Evolutionary conservation across 345 rosid genomes (phyloP), one percentile per base, ranked within the genome.

Genomic region (Populus davidiana): DNA sequence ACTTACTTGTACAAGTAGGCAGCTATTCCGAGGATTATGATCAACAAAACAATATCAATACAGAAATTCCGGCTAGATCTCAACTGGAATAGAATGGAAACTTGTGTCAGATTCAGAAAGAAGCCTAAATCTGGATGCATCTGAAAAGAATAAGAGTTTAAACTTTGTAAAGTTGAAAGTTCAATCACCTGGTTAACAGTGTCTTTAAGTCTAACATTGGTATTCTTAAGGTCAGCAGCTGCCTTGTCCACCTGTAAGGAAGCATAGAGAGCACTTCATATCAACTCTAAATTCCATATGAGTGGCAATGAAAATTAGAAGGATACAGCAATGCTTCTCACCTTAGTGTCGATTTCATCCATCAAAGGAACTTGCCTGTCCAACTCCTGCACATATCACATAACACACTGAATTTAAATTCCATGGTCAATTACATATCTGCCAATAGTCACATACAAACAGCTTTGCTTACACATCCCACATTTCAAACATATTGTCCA

Each of bases 341-440:
- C 98, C 97, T 95, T 95, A 65, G 93, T 52, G 86, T 96, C 99
- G 74, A 96, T 96, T 87, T 96, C 99, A 82, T 96, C 99, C 98
- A 92, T 90, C 89, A 96, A 77, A 74, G 98, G 99, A 79, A 94
- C 97, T 86, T 96, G 98, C 77, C 96, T 89, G 80, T 96, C 99
- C 77, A 96, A 6, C 80, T 96, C 99, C 99, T 94, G 91, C 84
- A 87, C 27, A 61, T 23, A 54, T 49, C 82, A 70, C 27, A 78
- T 31, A 18, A 73, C 73, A 18, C 44, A 67, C 71, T 78, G 38
- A 75, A 77, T 61, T 72, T 73, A 76, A 72, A 73, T 33, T 71
- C 59, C 63, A 61, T 65, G 65, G 21, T 72, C 47, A 14, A 75
- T 54, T 41, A 68, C 36, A 79, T 56, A 74, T 21, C 14, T 71